Conservation (phyloP, 345 rosid genomes). For the Syzygium grande region DNA sequence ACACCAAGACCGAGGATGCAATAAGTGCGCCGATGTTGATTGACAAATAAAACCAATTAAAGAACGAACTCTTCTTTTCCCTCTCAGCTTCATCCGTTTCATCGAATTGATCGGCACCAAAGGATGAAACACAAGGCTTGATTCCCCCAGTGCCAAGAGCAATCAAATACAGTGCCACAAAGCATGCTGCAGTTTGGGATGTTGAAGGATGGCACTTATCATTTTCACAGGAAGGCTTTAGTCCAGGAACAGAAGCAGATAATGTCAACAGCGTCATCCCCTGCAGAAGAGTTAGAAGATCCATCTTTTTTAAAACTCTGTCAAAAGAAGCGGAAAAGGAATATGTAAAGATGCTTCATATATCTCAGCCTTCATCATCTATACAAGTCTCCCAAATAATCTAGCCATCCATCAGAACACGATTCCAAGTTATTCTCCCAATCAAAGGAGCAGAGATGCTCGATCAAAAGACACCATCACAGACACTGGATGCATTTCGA, state of each 20-base stretch:
- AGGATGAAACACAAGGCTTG: constrained; percentile 95
- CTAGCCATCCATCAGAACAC: background rate
- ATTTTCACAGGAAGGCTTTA: constrained; percentile 50
- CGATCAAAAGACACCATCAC: background rate
- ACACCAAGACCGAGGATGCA: constrained; percentile 84
- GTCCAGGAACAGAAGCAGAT: constrained; percentile 67
- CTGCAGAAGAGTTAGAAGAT: constrained; percentile 15
- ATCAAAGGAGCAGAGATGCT: background rate
- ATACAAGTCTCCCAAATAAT: background rate
- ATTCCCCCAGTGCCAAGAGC: constrained; percentile 97
- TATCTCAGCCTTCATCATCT: background rate
- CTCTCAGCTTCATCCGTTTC: constrained; percentile 68
- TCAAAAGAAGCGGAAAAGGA: background rate
- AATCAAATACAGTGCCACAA: constrained; percentile 68
- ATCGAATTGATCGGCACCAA: constrained; percentile 96
- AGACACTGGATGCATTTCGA: background rate
- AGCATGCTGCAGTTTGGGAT: constrained; percentile 43
- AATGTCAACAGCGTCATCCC: constrained; percentile 90
- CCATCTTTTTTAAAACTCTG: background rate
- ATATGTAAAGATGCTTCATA: background rate
- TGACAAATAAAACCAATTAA: constrained; percentile 96
- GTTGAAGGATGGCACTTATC: constrained; percentile 49
- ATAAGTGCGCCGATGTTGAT: constrained; percentile 84
- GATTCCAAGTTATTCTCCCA: background rate
- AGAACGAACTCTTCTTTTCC: constrained; percentile 78